These are phyloP conservation scores for Vachellia collinsii DNA, from an alignment of 306 rosid species.

Conservation along the genomic window DNA sequence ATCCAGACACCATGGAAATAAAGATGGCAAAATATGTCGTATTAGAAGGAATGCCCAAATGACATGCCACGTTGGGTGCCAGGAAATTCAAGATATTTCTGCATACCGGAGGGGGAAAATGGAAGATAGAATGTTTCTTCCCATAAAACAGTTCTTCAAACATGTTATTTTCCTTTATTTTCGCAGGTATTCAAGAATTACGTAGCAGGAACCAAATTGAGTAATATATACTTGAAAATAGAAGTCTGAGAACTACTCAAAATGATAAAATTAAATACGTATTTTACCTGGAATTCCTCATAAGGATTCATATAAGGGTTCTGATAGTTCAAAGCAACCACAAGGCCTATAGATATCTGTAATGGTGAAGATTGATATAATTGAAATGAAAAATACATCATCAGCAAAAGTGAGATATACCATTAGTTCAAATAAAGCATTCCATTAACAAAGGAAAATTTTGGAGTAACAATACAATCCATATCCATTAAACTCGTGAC, in stretches of 20 bases:
- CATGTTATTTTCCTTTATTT: neutral
- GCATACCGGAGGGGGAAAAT: neutral
- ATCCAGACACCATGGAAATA: conserved; percentile 13
- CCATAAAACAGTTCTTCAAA: neutral
- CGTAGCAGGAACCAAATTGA: conserved; percentile 18
- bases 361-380: conserved; percentile 33
- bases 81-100: neutral
- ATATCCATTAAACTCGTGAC: conserved; percentile 1
- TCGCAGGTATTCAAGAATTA: conserved; percentile 12
- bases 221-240: conserved; percentile 15
- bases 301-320: conserved; percentile 85
- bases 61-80: conserved; percentile 4
- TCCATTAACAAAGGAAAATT: conserved; percentile 15
- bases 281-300: conserved; percentile 91
- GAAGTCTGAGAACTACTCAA: conserved; percentile 1
- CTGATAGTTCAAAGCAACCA: conserved; percentile 86
- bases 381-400: conserved; percentile 25
- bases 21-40: neutral
- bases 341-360: conserved; percentile 90
- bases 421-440: conserved; percentile 23
- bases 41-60: neutral
- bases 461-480: conserved; percentile 11
- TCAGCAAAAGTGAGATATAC: conserved; percentile 19
- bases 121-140: neutral
- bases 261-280: neutral